Conservation (phyloP, 2,329 filamentous ascomycete genomes). For the Epichloe scottii region DNA sequence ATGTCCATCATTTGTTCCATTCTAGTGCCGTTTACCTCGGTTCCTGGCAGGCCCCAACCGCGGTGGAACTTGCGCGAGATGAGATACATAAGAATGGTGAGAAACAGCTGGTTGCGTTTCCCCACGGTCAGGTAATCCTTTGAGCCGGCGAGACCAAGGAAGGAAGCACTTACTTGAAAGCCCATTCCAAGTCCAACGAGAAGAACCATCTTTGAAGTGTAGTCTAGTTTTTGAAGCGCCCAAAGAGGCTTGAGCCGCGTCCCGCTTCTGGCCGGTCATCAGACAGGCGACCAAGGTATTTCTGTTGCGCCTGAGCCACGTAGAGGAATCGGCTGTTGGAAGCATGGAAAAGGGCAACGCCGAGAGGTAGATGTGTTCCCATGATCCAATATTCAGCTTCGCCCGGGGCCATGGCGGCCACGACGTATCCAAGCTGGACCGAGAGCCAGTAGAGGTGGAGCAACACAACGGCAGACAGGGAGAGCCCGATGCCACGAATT, state of each 20-base stretch:
- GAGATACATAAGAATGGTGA: slow-evolving; percentile 45
- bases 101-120: slow-evolving; percentile 32
- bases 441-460: slow-evolving; percentile 30
- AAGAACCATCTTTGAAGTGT: slow-evolving; percentile 32
- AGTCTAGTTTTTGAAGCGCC: slow-evolving; percentile 21
- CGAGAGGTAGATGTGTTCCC: slow-evolving; percentile 49
- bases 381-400: slow-evolving; percentile 51
- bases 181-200: slow-evolving; percentile 42
- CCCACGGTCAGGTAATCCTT: background rate
- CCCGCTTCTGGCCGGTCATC: slow-evolving; percentile 6
- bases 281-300: slow-evolving; percentile 10
- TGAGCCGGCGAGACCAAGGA: background rate
- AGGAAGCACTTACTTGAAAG: slow-evolving; percentile 33
- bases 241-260: slow-evolving; percentile 12
- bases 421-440: slow-evolving; percentile 24
- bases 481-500: slow-evolving; percentile 27
- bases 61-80: slow-evolving; percentile 27
- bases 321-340: slow-evolving; percentile 48
- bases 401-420: slow-evolving; percentile 29
- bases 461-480: slow-evolving; percentile 24
- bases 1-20: slow-evolving; percentile 33
- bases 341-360: slow-evolving; percentile 53
- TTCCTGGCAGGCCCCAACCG: slow-evolving; percentile 47
- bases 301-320: slow-evolving; percentile 38
- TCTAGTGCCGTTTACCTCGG: slow-evolving; percentile 38